A percentile compares a stretch with the other conserved stretches of the same genome.
Conservation (phyloP, 306 rosid genomes). For the Vicia faba region DNA sequence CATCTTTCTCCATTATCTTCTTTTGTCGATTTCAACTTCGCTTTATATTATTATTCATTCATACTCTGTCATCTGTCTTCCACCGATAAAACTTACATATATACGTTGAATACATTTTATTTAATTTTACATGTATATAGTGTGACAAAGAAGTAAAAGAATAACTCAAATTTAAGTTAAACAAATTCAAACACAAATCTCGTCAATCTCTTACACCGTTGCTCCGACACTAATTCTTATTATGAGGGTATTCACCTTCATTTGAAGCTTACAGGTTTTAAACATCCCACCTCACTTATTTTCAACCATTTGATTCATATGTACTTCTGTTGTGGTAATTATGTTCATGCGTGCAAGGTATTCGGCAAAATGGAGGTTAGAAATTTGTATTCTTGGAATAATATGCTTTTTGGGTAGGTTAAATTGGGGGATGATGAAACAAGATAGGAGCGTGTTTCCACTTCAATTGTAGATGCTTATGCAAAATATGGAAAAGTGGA, state of each 20-base stretch:
- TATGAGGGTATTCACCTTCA: slow-evolving; percentile 69
- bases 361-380: slow-evolving; percentile 69
- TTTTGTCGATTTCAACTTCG: too few relatives aligned
- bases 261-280: slow-evolving; percentile 68
- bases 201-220: too few relatives aligned
- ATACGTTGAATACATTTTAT: too few relatives aligned
- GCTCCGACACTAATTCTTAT: too few relatives aligned
- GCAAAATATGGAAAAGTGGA: slow-evolving; percentile 66
- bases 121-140: too few relatives aligned
- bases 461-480: slow-evolving; percentile 75
- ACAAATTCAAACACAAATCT: slow-evolving; percentile 11
- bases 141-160: too few relatives aligned
- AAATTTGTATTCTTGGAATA: too few relatives aligned
- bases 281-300: slow-evolving; percentile 54
- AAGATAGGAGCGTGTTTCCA: slow-evolving; percentile 55
- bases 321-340: slow-evolving; percentile 64
- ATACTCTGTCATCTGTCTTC: too few relatives aligned
- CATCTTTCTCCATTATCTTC: too few relatives aligned
- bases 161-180: too few relatives aligned
- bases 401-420: slow-evolving; percentile 76
- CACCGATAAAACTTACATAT: too few relatives aligned
- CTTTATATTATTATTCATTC: too few relatives aligned
- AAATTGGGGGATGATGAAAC: slow-evolving; percentile 64
- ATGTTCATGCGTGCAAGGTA: slow-evolving; percentile 64
- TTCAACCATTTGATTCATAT: slow-evolving; percentile 69